These are phyloP conservation scores for Botrytis aclada DNA, from an alignment of 2,329 filamentous ascomycete genomes.

Conservation along the genomic window DNA sequence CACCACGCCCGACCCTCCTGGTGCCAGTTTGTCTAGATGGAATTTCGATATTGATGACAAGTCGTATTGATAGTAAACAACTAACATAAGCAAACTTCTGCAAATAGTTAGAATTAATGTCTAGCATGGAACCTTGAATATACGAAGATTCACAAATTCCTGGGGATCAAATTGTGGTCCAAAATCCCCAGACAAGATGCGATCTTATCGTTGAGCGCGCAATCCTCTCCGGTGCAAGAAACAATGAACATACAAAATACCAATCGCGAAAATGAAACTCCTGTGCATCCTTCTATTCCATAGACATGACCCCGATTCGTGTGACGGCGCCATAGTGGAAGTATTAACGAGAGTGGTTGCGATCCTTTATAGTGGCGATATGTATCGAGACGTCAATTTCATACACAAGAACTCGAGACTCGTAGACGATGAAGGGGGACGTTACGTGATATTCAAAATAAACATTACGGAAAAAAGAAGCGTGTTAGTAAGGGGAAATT, in stretches of 20 bases:
- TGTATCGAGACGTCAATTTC: background rate
- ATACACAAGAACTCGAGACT: background rate
- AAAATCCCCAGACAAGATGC: background rate
- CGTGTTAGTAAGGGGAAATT: background rate
- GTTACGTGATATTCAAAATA: background rate
- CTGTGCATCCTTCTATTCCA: constrained; percentile 13
- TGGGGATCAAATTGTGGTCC: background rate
- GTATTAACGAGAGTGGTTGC: background rate
- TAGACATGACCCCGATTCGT: background rate
- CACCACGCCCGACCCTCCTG: background rate
- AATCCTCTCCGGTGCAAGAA: background rate
- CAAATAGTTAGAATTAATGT: background rate
- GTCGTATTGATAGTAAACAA: constrained; percentile 6
- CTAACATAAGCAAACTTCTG: constrained; percentile 2
- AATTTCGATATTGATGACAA: constrained; percentile 5
- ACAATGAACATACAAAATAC: constrained; percentile 12
- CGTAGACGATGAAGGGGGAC: background rate
- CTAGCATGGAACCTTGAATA: background rate
- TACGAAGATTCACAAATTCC: background rate
- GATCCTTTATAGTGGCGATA: background rate
- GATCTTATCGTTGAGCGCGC: constrained; percentile 1
- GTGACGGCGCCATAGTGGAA: background rate
- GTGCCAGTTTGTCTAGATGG: constrained; percentile 1
- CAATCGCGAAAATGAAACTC: constrained; percentile 8
- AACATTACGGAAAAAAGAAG: background rate